Conservation (phyloP, 352 stramenopile species). For the Phytophthora colocasiae region DNA sequence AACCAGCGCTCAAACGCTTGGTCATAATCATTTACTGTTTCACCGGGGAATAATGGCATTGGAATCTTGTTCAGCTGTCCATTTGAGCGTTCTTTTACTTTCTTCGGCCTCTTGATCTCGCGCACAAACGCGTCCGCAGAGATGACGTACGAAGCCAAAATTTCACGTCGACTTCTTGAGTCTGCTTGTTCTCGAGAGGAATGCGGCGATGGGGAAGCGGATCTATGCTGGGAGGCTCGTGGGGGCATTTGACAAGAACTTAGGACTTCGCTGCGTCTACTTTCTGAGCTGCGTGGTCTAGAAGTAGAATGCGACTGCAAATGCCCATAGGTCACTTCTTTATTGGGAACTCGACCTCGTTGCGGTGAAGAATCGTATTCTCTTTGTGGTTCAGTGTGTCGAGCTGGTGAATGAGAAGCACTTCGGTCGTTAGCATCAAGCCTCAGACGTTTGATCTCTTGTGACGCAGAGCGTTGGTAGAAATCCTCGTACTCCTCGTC, state of each 20-base stretch:
- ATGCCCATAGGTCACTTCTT: not conserved
- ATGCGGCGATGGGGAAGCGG: not conserved
- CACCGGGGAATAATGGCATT: constrained; percentile 26
- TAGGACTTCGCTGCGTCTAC: not conserved
- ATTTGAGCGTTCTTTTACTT: not conserved
- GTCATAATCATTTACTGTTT: constrained; percentile 30
- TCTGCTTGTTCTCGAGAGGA: not conserved
- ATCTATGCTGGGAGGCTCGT: constrained; percentile 4
- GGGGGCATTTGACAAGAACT: constrained; percentile 19
- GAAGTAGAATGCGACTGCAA: not conserved
- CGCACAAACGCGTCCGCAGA: constrained; percentile 17
- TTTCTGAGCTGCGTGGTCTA: constrained; percentile 3
- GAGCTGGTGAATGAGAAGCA: not conserved
- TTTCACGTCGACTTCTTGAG: constrained; percentile 18
- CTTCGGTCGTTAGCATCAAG: constrained; percentile 12
- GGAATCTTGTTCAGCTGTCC: constrained; percentile 27
- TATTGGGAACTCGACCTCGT: not conserved
- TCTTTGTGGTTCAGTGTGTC: constrained; percentile 1
- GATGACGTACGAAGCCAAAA: constrained; percentile 13
- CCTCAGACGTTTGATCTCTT: constrained; percentile 13
- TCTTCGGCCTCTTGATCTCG: constrained; percentile 24
- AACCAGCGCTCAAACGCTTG: constrained; percentile 29
- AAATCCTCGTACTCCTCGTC: constrained; percentile 23
- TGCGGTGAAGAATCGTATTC: not conserved
- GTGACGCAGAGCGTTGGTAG: constrained; percentile 8